Evolutionary conservation across 805 yeast genomes (phyloP), one percentile per base, ranked within the genome.

Genomic region (Kodamaea sagamina): DNA sequence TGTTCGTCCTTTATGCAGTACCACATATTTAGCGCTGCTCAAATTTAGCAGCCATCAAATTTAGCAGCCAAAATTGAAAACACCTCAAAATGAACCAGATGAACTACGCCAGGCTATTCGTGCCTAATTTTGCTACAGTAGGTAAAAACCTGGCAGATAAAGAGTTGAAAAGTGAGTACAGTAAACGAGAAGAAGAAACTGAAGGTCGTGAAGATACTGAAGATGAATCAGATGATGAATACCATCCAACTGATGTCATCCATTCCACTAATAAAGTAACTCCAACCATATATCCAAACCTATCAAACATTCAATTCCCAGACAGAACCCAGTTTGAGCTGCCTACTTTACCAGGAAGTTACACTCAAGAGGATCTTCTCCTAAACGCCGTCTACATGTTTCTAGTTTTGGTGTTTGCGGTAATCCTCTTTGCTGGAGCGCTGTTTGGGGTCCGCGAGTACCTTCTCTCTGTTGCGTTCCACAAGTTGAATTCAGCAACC

Each of bases 331-430:
- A n/a, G n/a, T n/a, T n/a, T n/a, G n/a, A n/a, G n/a, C n/a, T n/a
- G n/a, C n/a, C n/a, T n/a, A n/a, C n/a, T n/a, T n/a, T n/a, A n/a
- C n/a, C n/a, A n/a, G 34, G 11, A 4, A 13, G 16, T 12, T 39
- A 41, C 36, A 32, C 52, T 2, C 49, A 48, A 17, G 50, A 51
- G 15, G 58, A 53, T n/a, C 37, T 60, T 17, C 39, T 63, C 4
- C 53, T 65, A 10, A 61, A 59, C 39, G 50, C 61, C 3, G 46
- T 57, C 3, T 61, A 61, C 43, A 54, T 61, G 7, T 62, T 60
- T 39, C 32, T 61, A 25, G 39, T 56, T 5, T 41, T 63, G 21
- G 50, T 61, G 9, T 50, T 61, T 24, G 42, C 36, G 6, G 48
- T 56, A 7, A 44, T 60, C 3, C 53, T 61, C 1, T 5, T 52